Base-by-base conservation (phyloP, 371 early-diverging fungal genomes). In the Actinomortierella ambigua region DNA sequence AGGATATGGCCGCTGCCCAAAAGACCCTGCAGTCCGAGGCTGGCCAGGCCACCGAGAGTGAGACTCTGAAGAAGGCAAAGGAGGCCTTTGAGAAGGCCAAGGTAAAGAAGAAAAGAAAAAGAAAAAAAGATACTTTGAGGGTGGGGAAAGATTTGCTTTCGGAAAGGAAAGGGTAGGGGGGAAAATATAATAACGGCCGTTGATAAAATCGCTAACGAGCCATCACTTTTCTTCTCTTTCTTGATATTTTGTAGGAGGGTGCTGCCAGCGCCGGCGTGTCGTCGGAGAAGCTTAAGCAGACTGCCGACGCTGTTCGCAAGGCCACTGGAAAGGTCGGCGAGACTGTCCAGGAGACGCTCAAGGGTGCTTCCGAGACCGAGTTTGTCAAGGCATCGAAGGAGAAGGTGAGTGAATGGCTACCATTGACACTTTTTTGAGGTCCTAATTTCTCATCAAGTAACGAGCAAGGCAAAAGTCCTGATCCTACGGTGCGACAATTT, bases 11-110 rank as follows among this genome's bases (percentile, higher is more conserved):
- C 61, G 69, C 91, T 41, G 90, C 91, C 75, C 89, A 94, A 53
- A 95, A 96, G 84, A 91, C 88, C 56, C 80, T 98, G 28, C 90
- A 90, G 62, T 97, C 93, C 48, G 91, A 90, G 73, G 81, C 91
- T 40, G 84, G 83, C 54, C 86, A 93, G 76, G 77, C 95, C 2
- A 82, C 87, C 3, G 96, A 95, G 50, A 93, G 92, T 27, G 97
- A 96, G 54, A 83, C 95, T 18, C 81, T 98, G 70, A 90, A 88
- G 70, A 86, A 85, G 64, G 97, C 98, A 24, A 92, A 89, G 77
- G 91, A 95, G 68, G 90, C 94, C 50, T 89, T 88, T 70, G 81
- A 81, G 50, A 88, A 84, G 60, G 86, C 87, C 22, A 88, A 82
- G 79, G 85, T 86, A 81, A 58, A 48, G 51, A 56, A 40, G 42